These are phyloP conservation scores for Cichorium intybus DNA, from an alignment of 140 eudicot species.

Conservation along the genomic window DNA sequence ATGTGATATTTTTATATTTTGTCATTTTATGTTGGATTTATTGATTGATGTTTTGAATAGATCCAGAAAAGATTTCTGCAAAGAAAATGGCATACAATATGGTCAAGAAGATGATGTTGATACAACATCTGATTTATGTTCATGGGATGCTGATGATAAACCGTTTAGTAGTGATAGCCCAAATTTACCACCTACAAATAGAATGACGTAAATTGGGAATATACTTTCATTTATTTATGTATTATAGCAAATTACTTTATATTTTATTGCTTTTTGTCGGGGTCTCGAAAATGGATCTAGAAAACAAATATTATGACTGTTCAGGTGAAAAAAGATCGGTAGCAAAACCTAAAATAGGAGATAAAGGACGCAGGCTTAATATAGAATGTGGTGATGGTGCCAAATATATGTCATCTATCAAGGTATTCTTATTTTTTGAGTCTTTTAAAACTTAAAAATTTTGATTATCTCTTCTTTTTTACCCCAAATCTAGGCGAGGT, in stretches of 20 bases:
- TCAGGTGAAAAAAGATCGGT: constrained; percentile 41
- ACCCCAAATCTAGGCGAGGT: too few species aligned
- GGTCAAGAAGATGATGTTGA: constrained; percentile 34
- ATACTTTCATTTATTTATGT: neutral
- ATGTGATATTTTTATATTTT: too few species aligned
- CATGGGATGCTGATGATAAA: constrained; percentile 58
- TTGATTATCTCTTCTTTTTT: too few species aligned
- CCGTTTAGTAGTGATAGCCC: constrained; percentile 59
- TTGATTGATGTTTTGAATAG: constrained; percentile 33
- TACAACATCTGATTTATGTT: constrained; percentile 63
- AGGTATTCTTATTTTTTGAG: constrained; percentile 41
- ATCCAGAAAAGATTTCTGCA: constrained; percentile 42
- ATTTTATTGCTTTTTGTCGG: constrained; percentile 9
- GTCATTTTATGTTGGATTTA: too few species aligned
- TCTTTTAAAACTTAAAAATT: neutral
- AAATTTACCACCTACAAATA: constrained; percentile 28
- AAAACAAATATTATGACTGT: constrained; percentile 33
- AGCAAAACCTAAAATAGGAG: constrained; percentile 47
- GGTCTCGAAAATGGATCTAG: constrained; percentile 39
- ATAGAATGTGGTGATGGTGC: constrained; percentile 76
- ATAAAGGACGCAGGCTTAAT: constrained; percentile 46
- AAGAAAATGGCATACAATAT: too few species aligned
- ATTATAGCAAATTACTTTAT: neutral
- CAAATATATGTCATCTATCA: constrained; percentile 91
- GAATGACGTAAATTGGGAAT: constrained; percentile 38